These are phyloP conservation scores for Pseudozyma sp. DNA, from an alignment of 1,284 basidiomycete species.

Conservation along the genomic window DNA sequence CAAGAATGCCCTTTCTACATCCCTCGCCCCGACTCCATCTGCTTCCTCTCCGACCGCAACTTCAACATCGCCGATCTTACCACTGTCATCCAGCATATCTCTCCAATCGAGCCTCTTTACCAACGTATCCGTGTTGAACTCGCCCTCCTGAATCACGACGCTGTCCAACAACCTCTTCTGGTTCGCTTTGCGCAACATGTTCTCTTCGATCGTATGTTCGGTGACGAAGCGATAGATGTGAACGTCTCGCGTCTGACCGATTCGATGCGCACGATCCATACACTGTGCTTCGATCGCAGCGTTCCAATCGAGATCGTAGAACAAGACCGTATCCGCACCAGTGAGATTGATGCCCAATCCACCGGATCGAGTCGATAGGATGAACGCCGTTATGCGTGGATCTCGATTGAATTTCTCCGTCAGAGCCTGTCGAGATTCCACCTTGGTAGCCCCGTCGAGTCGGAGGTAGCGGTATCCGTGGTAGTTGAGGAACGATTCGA, in stretches of 20 bases:
- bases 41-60: constrained; percentile 63
- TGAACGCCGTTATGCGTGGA: constrained; percentile 89
- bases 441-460: constrained; percentile 92
- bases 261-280: constrained; percentile 93
- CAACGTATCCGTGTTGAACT: constrained; percentile 75
- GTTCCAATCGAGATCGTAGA: constrained; percentile 98
- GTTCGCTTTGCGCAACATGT: constrained; percentile 93
- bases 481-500: constrained; percentile 91
- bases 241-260: constrained; percentile 95
- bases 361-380: constrained; percentile 90
- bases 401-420: constrained; percentile 98
- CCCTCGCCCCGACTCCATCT: constrained; percentile 60
- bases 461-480: constrained; percentile 93
- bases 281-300: constrained; percentile 97
- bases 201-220: constrained; percentile 92
- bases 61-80: constrained; percentile 58
- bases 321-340: constrained; percentile 95
- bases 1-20: constrained; percentile 78
- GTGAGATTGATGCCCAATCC: constrained; percentile 94
- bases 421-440: constrained; percentile 93
- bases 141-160: constrained; percentile 91
- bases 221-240: constrained; percentile 97
- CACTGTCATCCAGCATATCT: constrained; percentile 76
- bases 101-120: constrained; percentile 78
- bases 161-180: constrained; percentile 92